A percentile compares a stretch with the other conserved stretches of the same genome.
Evolutionary conservation across 139 green algal species (phyloP).

Genomic region (Asterochloris erici): DNA sequence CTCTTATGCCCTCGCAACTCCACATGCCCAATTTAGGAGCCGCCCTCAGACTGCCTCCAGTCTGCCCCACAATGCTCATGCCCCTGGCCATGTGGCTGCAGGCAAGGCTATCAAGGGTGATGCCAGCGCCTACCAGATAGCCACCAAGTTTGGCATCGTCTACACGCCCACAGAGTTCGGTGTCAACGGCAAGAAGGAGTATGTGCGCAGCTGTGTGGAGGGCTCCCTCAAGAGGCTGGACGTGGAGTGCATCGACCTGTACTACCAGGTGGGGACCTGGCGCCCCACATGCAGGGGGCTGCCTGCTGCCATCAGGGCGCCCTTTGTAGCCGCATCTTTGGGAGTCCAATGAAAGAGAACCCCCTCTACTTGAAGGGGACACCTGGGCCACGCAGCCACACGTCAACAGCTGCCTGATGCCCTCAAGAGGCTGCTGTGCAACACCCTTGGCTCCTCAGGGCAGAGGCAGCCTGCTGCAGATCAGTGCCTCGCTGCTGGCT

Average conservation of each 20-base stretch:
- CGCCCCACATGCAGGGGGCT: too few species aligned
- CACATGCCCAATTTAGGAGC: neutral
- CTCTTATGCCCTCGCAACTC: neutral
- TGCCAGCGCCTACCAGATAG: neutral
- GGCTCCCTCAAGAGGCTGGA: constrained; percentile 45
- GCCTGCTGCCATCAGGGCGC: too few species aligned
- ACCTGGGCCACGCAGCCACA: too few species aligned
- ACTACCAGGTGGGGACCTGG: constrained; percentile 27
- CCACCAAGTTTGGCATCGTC: neutral
- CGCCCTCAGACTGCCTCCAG: neutral
- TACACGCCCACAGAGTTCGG: neutral
- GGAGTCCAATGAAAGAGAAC: too few species aligned
- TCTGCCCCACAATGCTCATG: neutral
- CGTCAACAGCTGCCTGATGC: too few species aligned
- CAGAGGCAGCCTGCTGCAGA: too few species aligned
- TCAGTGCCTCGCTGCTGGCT: too few species aligned
- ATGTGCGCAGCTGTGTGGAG: constrained; percentile 36
- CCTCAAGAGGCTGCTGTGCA: too few species aligned
- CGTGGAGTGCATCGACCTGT: constrained; percentile 54
- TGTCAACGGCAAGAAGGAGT: neutral
- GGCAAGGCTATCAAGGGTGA: constrained; percentile 1
- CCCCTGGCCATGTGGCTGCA: neutral
- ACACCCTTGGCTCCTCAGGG: too few species aligned
- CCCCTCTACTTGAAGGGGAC: too few species aligned
- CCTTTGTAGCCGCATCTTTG: too few species aligned